Evolutionary conservation across 176 grass and related monocot genomes (phyloP).

Genomic region (Thalia dealbata): DNA sequence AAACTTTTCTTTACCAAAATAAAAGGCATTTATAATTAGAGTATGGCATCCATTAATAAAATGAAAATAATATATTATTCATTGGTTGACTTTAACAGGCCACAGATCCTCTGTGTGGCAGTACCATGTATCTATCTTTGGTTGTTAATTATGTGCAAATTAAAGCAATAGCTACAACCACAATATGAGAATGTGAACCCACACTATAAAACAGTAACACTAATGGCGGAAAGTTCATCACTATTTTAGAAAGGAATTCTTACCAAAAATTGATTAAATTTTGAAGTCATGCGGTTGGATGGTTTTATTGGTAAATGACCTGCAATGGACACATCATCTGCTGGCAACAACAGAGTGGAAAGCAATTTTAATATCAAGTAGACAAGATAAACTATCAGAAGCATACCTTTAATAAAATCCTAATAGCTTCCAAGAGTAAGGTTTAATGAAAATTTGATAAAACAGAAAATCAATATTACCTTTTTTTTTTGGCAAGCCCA

Average conservation of each 20-base stretch:
- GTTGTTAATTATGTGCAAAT: background rate
- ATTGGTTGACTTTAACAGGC: background rate
- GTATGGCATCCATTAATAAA: too few species aligned
- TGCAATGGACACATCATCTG: conserved; percentile 34
- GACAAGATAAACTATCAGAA: background rate
- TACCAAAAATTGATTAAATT: conserved; percentile 57
- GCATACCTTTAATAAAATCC: background rate
- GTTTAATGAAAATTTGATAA: background rate
- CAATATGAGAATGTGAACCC: background rate
- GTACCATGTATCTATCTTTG: background rate
- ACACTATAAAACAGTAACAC: background rate
- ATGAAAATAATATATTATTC: background rate
- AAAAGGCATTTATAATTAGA: background rate
- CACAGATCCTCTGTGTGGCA: background rate
- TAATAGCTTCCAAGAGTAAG: background rate
- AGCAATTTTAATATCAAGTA: conserved; percentile 4
- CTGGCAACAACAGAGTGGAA: conserved; percentile 23
- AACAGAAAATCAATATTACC: background rate
- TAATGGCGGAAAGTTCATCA: background rate
- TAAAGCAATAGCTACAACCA: background rate
- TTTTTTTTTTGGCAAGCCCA: conserved; percentile 21
- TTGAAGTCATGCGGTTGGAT: conserved; percentile 33
- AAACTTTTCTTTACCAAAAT: too few species aligned
- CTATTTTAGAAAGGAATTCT: conserved; percentile 19
- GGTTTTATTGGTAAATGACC: conserved; percentile 45